These are phyloP conservation scores for Lachancea thermotolerans DNA, from an alignment of 805 yeast genomes.

Conservation along the genomic window DNA sequence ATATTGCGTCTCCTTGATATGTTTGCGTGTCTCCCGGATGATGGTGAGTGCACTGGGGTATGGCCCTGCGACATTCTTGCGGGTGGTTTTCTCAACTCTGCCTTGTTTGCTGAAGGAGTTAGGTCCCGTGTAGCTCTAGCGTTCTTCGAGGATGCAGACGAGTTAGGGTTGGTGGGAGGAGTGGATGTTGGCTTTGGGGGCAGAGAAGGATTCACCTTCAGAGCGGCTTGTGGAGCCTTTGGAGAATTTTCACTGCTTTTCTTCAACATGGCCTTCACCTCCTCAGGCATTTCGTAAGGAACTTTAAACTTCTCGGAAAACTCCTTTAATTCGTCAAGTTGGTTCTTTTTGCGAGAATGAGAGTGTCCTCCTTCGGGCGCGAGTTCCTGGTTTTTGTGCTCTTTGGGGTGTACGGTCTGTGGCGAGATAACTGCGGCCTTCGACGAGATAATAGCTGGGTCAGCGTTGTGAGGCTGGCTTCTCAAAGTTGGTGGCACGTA, in stretches of 20 bases:
- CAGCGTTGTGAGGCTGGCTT: slow-evolving; percentile 29
- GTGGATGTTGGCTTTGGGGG: slow-evolving; percentile 20
- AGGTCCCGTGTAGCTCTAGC: slow-evolving; percentile 10
- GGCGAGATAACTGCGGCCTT: slow-evolving; percentile 4
- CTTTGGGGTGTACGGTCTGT: slow-evolving; percentile 4
- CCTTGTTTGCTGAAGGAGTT: slow-evolving; percentile 23
- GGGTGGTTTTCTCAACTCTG: slow-evolving; percentile 17
- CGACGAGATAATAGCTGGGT: slow-evolving; percentile 32
- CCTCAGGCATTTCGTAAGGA: slow-evolving; percentile 50
- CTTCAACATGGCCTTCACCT: slow-evolving; percentile 36
- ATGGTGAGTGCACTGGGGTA: slow-evolving; percentile 19
- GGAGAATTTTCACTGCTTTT: slow-evolving; percentile 42
- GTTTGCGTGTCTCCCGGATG: slow-evolving; percentile 11
- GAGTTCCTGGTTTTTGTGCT: not conserved
- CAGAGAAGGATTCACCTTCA: slow-evolving; percentile 21
- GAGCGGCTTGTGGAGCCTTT: slow-evolving; percentile 10
- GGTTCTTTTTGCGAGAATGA: slow-evolving; percentile 19
- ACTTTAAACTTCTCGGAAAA: slow-evolving; percentile 79
- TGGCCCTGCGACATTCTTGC: slow-evolving; percentile 24
- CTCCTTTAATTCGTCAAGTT: slow-evolving; percentile 62
- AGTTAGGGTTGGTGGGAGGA: slow-evolving; percentile 7
- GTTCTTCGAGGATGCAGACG: slow-evolving; percentile 7
- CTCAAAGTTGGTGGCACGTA: slow-evolving; percentile 31
- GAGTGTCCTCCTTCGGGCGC: slow-evolving; percentile 1
- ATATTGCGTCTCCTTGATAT: slow-evolving; percentile 23